Evolutionary conservation across 345 rosid species (phyloP), one percentile per base, ranked within the genome.

Genomic region (Citrus trifoliata): DNA sequence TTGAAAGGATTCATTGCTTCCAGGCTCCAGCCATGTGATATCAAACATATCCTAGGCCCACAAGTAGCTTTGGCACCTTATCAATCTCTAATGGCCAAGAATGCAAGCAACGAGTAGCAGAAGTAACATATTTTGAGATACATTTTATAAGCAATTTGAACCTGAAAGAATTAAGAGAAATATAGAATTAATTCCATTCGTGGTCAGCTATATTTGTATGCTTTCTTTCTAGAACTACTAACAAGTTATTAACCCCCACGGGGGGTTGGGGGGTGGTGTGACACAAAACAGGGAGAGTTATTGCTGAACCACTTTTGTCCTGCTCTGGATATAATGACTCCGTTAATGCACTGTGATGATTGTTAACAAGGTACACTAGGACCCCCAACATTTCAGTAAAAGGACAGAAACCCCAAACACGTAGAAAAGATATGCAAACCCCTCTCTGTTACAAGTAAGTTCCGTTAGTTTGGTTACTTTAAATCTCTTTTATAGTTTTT

Each of bases 11-110:
- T 75, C 88, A 82, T 84, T 80, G 89, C 80, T 83, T 82, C 80
- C 75, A 75, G 86, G 74, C 88, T 82, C 80, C 75, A 75, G 86
- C 76, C 88, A 84, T 85, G 84, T 87, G 83, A 83, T 51, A 46
- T 70, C 75, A 75, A 76, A 74, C 80, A 75, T 75, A 77, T 73
- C 71, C 40, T 66, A 86, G 90, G 86, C 82, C 88, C 92, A 85
- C 90, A 61, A 62, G 74, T 68, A 46, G 82, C 60, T 53, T 76
- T 40, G 35, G 65, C 59, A 62, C 78, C 77, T 77, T 73, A 69
- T 79, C 82, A 74, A 62, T 72, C 83, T 79, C 77, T 63, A 70
- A 65, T 83, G 83, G 87, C 86, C 35, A 79, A 78, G 64, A 76
- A 70, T 16, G 67, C 75, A 87, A 87, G 82, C 80, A 79, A 87